These are phyloP conservation scores for Hypsizygus ulmarius DNA, from an alignment of 1,284 basidiomycete genomes.

Conservation along the genomic window DNA sequence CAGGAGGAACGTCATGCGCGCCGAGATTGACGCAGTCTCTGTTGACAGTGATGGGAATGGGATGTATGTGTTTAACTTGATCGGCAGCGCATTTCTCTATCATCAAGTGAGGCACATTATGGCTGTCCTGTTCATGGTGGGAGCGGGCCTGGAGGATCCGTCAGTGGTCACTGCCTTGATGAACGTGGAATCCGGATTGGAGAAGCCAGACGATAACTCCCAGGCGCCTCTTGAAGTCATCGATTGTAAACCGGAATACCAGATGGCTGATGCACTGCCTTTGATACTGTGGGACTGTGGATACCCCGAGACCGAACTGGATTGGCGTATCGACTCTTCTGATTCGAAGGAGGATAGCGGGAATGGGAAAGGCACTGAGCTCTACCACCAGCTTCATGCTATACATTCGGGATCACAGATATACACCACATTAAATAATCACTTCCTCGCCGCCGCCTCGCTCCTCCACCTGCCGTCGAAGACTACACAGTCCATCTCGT, in stretches of 20 bases:
- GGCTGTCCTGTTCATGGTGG: conserved; percentile 89
- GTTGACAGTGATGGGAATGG: conserved; percentile 29
- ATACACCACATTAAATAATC: conserved; percentile 55
- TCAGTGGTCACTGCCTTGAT: conserved; percentile 73
- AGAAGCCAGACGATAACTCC: conserved; percentile 28
- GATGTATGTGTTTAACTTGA: conserved; percentile 81
- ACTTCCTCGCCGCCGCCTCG: conserved; percentile 59
- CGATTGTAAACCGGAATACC: conserved; percentile 81
- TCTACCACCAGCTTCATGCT: conserved; percentile 61
- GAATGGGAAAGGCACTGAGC: conserved; percentile 32
- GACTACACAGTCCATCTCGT: conserved; percentile 10
- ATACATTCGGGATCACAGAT: conserved; percentile 57
- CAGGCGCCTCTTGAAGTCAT: conserved; percentile 48
- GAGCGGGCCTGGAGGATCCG: conserved; percentile 77
- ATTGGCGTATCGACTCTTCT: conserved; percentile 71
- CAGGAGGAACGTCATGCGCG: conserved; percentile 60
- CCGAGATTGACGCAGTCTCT: conserved; percentile 53
- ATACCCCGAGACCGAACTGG: conserved; percentile 64
- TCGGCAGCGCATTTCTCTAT: conserved; percentile 91
- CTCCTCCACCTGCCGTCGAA: conserved; percentile 40
- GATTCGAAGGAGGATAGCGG: conserved; percentile 29
- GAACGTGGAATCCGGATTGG: conserved; percentile 50
- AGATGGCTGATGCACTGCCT: conserved; percentile 90
- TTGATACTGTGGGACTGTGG: conserved; percentile 92
- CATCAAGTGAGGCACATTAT: conserved; percentile 98